Evolutionary conservation across 2,329 filamentous ascomycete genomes (phyloP).

Genomic region (Berkeleyomyces rouxiae): DNA sequence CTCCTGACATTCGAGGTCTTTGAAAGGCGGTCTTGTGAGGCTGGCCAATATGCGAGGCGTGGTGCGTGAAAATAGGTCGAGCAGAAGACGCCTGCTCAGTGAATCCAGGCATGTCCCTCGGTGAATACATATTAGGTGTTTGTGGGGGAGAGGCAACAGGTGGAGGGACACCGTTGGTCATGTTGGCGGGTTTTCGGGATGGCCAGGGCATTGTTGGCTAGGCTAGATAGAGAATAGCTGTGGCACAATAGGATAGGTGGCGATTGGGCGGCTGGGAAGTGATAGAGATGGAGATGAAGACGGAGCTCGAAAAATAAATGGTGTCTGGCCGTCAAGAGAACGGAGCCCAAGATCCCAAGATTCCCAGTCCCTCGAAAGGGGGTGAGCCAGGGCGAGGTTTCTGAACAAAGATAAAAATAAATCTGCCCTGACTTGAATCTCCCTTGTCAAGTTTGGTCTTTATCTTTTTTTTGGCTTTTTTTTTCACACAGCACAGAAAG

Average conservation of each 20-base stretch:
- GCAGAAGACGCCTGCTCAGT: not conserved
- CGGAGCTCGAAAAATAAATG: not conserved
- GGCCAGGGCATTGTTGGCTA: constrained; percentile 5
- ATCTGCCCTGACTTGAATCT: not conserved
- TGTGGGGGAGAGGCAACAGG: constrained; percentile 9
- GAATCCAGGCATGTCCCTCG: not conserved
- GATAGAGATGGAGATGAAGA: not conserved
- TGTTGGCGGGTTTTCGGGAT: not conserved
- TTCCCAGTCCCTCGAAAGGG: constrained; percentile 6
- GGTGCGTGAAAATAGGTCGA: not conserved
- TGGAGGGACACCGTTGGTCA: not conserved
- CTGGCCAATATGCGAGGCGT: not conserved
- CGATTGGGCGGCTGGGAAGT: not conserved
- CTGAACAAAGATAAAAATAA: not conserved
- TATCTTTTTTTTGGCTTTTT: not conserved
- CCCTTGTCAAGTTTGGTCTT: not conserved
- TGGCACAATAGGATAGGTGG: too few species aligned
- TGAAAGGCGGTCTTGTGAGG: not conserved
- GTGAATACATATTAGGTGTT: not conserved
- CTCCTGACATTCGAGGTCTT: not conserved
- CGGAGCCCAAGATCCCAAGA: not conserved
- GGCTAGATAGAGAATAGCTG: not conserved
- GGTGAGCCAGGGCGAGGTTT: constrained; percentile 6
- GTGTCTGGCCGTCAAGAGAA: not conserved
- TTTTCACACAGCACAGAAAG: not conserved